Percentiles rank a stretch among this genome's conserved stretches.
Evolutionary conservation across 2,329 filamentous ascomycete genomes (phyloP).

Genomic region (Fusarium abutilonis): DNA sequence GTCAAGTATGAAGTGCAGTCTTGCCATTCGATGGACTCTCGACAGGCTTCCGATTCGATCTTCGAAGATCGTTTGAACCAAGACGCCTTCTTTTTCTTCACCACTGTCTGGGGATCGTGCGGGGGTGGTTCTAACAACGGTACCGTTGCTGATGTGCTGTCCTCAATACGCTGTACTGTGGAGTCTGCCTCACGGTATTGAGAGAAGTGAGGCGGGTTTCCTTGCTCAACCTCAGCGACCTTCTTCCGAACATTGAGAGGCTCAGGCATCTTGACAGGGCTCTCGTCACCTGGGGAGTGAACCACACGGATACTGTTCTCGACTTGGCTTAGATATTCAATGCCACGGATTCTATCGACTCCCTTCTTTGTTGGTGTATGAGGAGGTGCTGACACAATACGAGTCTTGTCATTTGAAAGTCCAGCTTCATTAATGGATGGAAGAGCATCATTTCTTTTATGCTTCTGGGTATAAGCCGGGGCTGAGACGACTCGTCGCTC

Average conservation of each 20-base stretch:
- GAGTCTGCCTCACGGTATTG: slow-evolving; percentile 27
- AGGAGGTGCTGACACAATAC: slow-evolving; percentile 60
- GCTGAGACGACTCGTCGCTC: slow-evolving; percentile 63
- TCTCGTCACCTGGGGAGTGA: slow-evolving; percentile 56
- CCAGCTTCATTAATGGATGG: slow-evolving; percentile 62
- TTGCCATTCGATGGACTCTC: slow-evolving; percentile 43
- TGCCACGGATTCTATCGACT: slow-evolving; percentile 49
- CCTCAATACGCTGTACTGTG: slow-evolving; percentile 10
- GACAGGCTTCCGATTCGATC: slow-evolving; percentile 41
- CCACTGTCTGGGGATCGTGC: slow-evolving; percentile 28
- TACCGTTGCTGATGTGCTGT: slow-evolving; percentile 14
- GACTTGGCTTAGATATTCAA: slow-evolving; percentile 58
- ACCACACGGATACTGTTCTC: slow-evolving; percentile 66
- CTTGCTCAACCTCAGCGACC: slow-evolving; percentile 38
- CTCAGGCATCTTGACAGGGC: slow-evolving; percentile 49
- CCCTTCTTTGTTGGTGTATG: slow-evolving; percentile 47
- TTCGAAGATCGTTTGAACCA: slow-evolving; percentile 64
- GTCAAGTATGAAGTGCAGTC: slow-evolving; percentile 42
- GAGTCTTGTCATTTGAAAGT: slow-evolving; percentile 50
- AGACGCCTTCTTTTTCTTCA: slow-evolving; percentile 58
- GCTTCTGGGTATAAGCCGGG: slow-evolving; percentile 57
- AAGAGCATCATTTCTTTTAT: slow-evolving; percentile 53
- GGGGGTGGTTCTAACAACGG: slow-evolving; percentile 26
- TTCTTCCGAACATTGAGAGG: slow-evolving; percentile 58
- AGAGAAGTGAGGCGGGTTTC: slow-evolving; percentile 33